A percentile compares a stretch with the other conserved stretches of the same genome.
These are phyloP conservation scores for Schizothecium vesticola DNA, from an alignment of 495 filamentous ascomycete species.

Conservation along the genomic window DNA sequence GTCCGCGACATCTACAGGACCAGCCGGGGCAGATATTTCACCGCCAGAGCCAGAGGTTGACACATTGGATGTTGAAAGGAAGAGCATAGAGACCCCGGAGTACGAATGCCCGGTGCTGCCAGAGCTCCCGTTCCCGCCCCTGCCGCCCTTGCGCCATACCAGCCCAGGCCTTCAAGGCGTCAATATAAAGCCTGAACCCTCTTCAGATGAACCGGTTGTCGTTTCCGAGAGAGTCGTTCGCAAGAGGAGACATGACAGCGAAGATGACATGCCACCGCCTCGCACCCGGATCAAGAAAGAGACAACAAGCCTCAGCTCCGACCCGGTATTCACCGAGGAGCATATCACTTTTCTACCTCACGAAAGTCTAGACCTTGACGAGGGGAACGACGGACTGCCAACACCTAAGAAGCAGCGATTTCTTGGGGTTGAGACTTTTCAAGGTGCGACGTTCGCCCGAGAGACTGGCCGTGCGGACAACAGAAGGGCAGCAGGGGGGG, in stretches of 20 bases:
- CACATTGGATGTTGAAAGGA: neutral
- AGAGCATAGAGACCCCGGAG: neutral
- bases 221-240: slow-evolving; percentile 39
- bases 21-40: neutral
- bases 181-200: slow-evolving; percentile 37
- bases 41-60: neutral
- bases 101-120: neutral
- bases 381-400: slow-evolving; percentile 48
- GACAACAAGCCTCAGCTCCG: slow-evolving; percentile 26
- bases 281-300: slow-evolving; percentile 29
- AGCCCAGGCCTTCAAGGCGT: slow-evolving; percentile 4
- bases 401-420: slow-evolving; percentile 56
- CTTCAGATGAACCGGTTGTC: slow-evolving; percentile 41
- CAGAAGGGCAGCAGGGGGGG: neutral
- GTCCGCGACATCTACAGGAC: neutral
- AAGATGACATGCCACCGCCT: slow-evolving; percentile 2
- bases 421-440: neutral
- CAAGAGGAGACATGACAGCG: slow-evolving; percentile 33
- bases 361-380: slow-evolving; percentile 70
- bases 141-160: slow-evolving; percentile 7
- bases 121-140: slow-evolving; percentile 19
- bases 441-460: neutral
- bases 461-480: neutral
- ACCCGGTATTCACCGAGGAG: slow-evolving; percentile 33
- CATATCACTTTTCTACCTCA: slow-evolving; percentile 31